Conservation (phyloP, 1,139 yeast species). For the Blastobotrys persicus region DNA sequence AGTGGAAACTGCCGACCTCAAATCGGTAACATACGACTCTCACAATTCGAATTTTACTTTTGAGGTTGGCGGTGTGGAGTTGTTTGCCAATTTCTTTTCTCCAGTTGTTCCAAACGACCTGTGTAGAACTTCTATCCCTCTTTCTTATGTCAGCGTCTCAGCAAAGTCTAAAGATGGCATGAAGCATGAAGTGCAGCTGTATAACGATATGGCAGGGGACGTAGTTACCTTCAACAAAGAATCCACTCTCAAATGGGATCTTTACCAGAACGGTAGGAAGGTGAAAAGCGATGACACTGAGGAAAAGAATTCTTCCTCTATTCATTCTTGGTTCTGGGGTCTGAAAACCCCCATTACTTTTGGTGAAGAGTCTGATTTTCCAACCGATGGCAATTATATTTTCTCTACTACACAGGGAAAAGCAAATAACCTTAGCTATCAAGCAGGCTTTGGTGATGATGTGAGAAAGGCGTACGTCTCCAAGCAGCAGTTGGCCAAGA, state of each 20-base stretch:
- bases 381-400: slow-evolving; percentile 10
- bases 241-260: slow-evolving; percentile 6
- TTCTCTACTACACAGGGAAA: slow-evolving; percentile 4
- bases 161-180: too few species aligned
- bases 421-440: slow-evolving; percentile 6
- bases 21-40: too few species aligned
- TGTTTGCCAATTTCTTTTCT: too few species aligned
- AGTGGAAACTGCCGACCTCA: too few species aligned
- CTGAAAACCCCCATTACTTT: slow-evolving; percentile 5
- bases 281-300: too few species aligned
- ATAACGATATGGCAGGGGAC: too few species aligned
- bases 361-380: slow-evolving; percentile 6
- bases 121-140: too few species aligned
- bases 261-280: slow-evolving; percentile 10
- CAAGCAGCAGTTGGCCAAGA: neutral
- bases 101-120: too few species aligned
- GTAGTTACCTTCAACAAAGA: slow-evolving; percentile 5
- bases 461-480: neutral
- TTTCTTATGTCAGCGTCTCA: too few species aligned
- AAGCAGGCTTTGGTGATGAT: slow-evolving; percentile 7
- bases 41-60: too few species aligned
- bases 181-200: too few species aligned
- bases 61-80: too few species aligned
- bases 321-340: slow-evolving; percentile 1
- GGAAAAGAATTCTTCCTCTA: neutral